phyloP scores from a whole-genome alignment of 106 monocot genomes.

The Platanthera guangdongensis region DNA sequence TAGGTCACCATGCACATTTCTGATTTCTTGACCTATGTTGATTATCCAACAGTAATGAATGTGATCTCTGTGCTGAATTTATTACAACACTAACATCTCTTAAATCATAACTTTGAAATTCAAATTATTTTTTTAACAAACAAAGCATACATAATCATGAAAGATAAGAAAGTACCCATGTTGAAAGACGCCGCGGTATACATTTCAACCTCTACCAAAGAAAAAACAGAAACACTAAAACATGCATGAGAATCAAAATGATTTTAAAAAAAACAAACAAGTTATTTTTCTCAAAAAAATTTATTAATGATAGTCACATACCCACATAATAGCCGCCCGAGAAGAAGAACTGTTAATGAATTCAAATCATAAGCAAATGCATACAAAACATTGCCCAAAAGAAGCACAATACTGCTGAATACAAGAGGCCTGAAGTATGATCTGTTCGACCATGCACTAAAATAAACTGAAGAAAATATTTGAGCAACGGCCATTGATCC shows the following conservation, averaged over 20 bases:
- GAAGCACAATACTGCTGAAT: conserved; percentile 81
- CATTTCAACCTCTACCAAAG: neutral
- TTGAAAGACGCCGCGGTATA: too few relatives aligned
- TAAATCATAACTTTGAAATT: too few relatives aligned
- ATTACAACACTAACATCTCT: too few relatives aligned
- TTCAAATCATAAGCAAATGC: conserved; percentile 82
- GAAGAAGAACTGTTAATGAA: conserved; percentile 62
- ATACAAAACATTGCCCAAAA: conserved; percentile 80
- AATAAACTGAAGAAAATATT: conserved; percentile 87
- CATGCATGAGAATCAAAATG: neutral
- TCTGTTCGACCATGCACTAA: conserved; percentile 98
- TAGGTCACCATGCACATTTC: too few relatives aligned
- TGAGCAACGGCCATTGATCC: conserved; percentile 99
- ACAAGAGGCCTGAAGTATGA: conserved; percentile 87
- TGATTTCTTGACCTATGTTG: too few relatives aligned
- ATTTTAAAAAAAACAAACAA: neutral
- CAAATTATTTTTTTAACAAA: too few relatives aligned
- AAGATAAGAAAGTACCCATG: too few relatives aligned
- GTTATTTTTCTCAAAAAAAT: neutral
- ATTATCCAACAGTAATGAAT: too few relatives aligned
- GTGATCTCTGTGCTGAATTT: too few relatives aligned
- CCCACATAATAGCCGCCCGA: conserved; percentile 93
- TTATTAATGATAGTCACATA: conserved; percentile 21
- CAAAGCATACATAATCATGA: too few relatives aligned
- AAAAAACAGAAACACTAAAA: neutral